Evolutionary conservation across 2,329 filamentous ascomycete genomes (phyloP), one percentile per base, ranked within the genome.

Genomic region (Colletotrichum sp.): DNA sequence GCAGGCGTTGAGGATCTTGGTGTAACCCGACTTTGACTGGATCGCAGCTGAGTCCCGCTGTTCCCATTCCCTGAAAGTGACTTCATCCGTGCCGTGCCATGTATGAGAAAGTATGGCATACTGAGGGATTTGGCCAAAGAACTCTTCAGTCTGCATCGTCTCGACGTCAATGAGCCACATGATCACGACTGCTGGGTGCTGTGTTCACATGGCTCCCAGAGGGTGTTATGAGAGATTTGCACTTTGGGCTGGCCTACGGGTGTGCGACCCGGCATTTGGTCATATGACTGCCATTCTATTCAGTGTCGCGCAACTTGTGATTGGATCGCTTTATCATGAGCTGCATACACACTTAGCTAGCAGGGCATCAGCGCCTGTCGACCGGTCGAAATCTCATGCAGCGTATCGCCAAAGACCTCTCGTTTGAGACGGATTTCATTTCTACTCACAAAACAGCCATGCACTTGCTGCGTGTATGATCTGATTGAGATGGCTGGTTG

Each of bases 361-460:
- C 44, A 52, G n/a, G 44, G 6, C 44, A 52, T 13, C n/a, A 52
- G 1, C 44, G 11, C n/a, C 44, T 22, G 11, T 13, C 44, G n/a
- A 22, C 44, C 44, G 44, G n/a, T 52, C 1, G 44, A 25, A 22
- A 25, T 25, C 6, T 8, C 44, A 5, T 22, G n/a, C 12, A 4
- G 9, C n/a, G n/a, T 25, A 22, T 52, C 12, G n/a, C 44, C n/a
- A 52, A 52, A 52, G n/a, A 13, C 44, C 2, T 13, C 6, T 48
- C 11, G 22, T 13, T n/a, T 59, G 25, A 19, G 8, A 28, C 3
- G 13, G 0, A 48, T 48, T 22, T 48, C 44, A 13, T 5, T 8
- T 22, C 0, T 13, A 2, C 44, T 2, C 0, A 48, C n/a, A n/a
- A 22, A 48, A 22, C 44, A 8, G n/a, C 0, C 13, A 5, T 22